phyloP scores from a whole-genome alignment of 345 rosid species.

The Rhodamnia argentea region DNA sequence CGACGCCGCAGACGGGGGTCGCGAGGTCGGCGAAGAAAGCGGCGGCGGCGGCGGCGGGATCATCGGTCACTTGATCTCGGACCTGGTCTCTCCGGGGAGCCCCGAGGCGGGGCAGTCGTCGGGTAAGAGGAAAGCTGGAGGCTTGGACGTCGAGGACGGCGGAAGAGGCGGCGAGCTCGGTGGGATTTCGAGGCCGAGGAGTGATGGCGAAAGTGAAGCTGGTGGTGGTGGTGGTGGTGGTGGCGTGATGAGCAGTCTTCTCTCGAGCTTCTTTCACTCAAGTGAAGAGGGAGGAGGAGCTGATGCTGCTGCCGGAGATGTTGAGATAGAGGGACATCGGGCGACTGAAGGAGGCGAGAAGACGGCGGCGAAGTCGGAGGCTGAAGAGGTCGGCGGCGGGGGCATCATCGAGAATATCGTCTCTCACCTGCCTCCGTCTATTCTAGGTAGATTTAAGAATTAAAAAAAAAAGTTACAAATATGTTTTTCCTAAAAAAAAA shows the following conservation, averaged over 20 bases:
- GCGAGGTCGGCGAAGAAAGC: neutral
- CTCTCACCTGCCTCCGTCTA: slow-evolving; percentile 44
- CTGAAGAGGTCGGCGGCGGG: slow-evolving; percentile 1
- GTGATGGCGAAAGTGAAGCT: neutral
- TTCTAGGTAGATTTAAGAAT: slow-evolving; percentile 23
- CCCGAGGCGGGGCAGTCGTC: neutral
- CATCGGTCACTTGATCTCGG: slow-evolving; percentile 10
- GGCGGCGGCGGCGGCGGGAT: neutral
- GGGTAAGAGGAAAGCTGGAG: neutral
- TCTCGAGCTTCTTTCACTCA: slow-evolving; percentile 13
- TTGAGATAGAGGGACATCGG: neutral
- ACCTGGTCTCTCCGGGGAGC: slow-evolving; percentile 7
- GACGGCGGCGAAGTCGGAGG: neutral
- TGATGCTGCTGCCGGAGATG: neutral
- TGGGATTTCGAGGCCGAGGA: neutral
- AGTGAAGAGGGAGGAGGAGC: neutral
- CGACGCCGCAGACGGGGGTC: neutral
- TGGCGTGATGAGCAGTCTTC: slow-evolving; percentile 8
- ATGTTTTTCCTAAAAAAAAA: too few species aligned
- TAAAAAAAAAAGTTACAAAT: too few species aligned
- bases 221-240: neutral
- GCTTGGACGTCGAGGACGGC: neutral
- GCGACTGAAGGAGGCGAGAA: neutral
- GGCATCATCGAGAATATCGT: slow-evolving; percentile 44
- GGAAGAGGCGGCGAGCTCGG: neutral